Base-by-base conservation (phyloP, 306 rosid genomes). In the Cicer bijugum region DNA sequence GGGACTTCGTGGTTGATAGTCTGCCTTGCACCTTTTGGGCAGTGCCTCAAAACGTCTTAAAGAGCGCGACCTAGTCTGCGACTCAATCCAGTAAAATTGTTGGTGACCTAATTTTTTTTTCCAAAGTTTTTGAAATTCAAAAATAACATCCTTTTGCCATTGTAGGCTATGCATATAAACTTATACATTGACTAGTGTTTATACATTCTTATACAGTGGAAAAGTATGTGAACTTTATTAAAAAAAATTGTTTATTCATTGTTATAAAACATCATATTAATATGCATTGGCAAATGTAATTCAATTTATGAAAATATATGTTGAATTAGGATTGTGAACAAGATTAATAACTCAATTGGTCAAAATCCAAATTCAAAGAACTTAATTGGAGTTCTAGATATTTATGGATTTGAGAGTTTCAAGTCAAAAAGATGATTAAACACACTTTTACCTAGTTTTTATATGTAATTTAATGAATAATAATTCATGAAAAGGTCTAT, bases 321-420 rank as follows among this genome's bases (percentile, higher is more conserved):
- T 76, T 77, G 69, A 58, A 67, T 14, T 88, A 94, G 97, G 99
- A 86, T 94, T 63, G 99, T 94, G 78, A 84, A 87, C 75, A 94
- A 82, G 89, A 89, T 91, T 66, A 94, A 91, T 76, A 88, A 84
- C 78, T 82, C 99, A 57, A 94, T 94, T 68, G 99, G 99, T 65
- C 99, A 94, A 84, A 97, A 94, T 86, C 88, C 88, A 42, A 62
- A 67, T 76, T 89, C 96, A 33, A 91, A 87, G 65, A 56, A 74
- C 83, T 83, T 94, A 86, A 94, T 94, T 65, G 99, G 99, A 64
- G 96, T 94, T 80, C 81, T 94, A 69, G 99, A 94, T 91, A 94
- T 94, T 80, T 94, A 94, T 76, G 99, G 99, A 86, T 94, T 94
- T 52, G 97, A 94, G 84, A 94, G 99, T 89, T 94, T 94, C 97